A percentile compares a stretch with the other conserved stretches of the same genome.
These are phyloP conservation scores for Aspergillus bombycis DNA, from an alignment of 2,329 filamentous ascomycete species.

Conservation along the genomic window DNA sequence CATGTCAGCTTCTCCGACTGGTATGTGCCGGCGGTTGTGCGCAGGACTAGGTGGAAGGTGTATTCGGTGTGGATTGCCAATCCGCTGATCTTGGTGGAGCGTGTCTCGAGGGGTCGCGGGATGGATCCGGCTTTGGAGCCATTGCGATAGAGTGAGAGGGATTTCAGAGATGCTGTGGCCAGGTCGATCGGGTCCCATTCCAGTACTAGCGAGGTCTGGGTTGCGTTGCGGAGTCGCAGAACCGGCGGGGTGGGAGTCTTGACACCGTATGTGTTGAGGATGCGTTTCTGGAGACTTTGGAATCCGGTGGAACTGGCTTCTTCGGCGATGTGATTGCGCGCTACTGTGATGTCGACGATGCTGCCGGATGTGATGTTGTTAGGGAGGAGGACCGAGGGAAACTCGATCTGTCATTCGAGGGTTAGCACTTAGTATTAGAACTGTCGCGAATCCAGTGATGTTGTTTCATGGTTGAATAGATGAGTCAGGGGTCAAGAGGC, in stretches of 20 bases:
- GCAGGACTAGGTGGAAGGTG: conserved; percentile 87
- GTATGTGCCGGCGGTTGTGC: conserved; percentile 87
- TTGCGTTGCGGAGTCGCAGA: conserved; percentile 92
- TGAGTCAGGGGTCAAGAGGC: background rate
- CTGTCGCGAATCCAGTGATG: background rate
- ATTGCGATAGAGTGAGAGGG: conserved; percentile 90
- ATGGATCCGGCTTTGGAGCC: conserved; percentile 96
- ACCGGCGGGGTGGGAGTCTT: conserved; percentile 74
- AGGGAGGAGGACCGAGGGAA: conserved; percentile 94
- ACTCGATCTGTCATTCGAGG: conserved; percentile 75
- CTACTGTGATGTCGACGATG: conserved; percentile 96
- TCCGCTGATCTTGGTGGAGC: conserved; percentile 95
- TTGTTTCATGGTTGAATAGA: background rate
- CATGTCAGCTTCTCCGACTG: conserved; percentile 81
- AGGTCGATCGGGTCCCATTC: conserved; percentile 97
- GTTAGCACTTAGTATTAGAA: background rate
- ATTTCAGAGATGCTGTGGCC: conserved; percentile 87
- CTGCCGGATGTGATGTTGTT: conserved; percentile 93
- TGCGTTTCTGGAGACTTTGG: conserved; percentile 81
- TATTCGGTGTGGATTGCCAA: conserved; percentile 97
- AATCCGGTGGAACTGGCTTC: conserved; percentile 74
- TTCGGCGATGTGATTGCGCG: conserved; percentile 82
- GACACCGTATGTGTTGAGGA: conserved; percentile 83
- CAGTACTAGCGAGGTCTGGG: conserved; percentile 95
- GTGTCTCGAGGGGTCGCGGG: conserved; percentile 80